phyloP scores from a whole-genome alignment of 2,329 filamentous ascomycete species.

The Colletotrichum sp. region DNA sequence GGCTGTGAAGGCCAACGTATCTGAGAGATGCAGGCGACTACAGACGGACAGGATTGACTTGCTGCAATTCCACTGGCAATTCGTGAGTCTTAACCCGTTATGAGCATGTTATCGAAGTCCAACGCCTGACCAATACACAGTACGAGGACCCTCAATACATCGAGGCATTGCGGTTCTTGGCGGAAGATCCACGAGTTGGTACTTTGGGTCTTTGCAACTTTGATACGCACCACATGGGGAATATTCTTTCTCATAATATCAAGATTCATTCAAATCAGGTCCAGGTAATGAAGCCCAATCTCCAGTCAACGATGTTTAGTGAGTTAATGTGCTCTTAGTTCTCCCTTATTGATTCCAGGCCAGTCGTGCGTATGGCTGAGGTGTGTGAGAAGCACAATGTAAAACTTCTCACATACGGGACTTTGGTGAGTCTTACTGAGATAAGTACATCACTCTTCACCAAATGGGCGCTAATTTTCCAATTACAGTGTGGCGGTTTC shows the following conservation, averaged over 20 bases:
- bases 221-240: not conserved
- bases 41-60: conserved; percentile 34
- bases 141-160: conserved; percentile 11
- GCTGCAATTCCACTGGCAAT: conserved; percentile 41
- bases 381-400: not conserved
- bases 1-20: conserved; percentile 31
- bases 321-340: not conserved
- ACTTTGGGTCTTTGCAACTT: conserved; percentile 12
- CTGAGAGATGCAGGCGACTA: conserved; percentile 36
- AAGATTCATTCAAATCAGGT: conserved; percentile 9
- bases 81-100: conserved; percentile 24
- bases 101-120: not conserved
- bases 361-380: not conserved
- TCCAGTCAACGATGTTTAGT: not conserved
- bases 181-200: not conserved
- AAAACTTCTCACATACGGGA: conserved; percentile 8
- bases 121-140: not conserved
- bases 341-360: conserved; percentile 1
- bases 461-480: not conserved
- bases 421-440: not conserved
- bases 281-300: not conserved
- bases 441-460: rapidly evolving
- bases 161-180: not conserved
- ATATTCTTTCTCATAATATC: not conserved
- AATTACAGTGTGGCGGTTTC: conserved; percentile 1